Percentiles rank a stretch among this genome's conserved stretches.
Evolutionary conservation across 2,329 filamentous ascomycete species (phyloP).

Genomic region (Eutypella sp.): DNA sequence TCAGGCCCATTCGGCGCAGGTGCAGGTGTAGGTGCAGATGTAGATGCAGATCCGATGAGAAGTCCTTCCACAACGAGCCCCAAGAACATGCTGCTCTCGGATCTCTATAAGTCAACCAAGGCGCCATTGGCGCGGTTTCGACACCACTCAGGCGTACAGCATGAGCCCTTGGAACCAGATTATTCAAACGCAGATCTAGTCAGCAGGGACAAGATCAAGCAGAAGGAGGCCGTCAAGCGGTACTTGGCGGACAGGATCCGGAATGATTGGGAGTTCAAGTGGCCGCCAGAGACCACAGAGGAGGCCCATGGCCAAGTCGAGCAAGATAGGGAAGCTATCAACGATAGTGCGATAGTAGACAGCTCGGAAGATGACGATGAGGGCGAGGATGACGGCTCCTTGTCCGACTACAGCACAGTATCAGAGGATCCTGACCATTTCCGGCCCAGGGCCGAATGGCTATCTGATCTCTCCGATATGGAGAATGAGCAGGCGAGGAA

Average conservation of each 20-base stretch:
- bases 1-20: constrained; percentile 7
- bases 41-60: no score
- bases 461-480: constrained; percentile 52
- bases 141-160: constrained; percentile 28
- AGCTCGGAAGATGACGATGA: constrained; percentile 32
- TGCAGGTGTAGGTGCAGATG: no score
- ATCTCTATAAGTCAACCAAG: constrained; percentile 53
- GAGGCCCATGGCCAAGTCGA: not conserved
- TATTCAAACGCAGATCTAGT: constrained; percentile 58
- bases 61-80: constrained; percentile 14
- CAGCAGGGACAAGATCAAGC: constrained; percentile 56
- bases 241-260: constrained; percentile 50
- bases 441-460: constrained; percentile 49
- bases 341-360: constrained; percentile 10
- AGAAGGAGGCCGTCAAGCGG: constrained; percentile 57
- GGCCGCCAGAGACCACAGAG: no score
- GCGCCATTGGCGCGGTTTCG: constrained; percentile 49
- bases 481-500: constrained; percentile 25
- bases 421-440: constrained; percentile 51
- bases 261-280: constrained; percentile 56
- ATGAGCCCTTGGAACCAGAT: constrained; percentile 29
- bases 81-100: constrained; percentile 55
- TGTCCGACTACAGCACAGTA: constrained; percentile 35
- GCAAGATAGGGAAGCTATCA: constrained; percentile 1
- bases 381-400: constrained; percentile 39